phyloP scores from a whole-genome alignment of 352 stramenopile genomes.

The Phytopythium litorale region DNA sequence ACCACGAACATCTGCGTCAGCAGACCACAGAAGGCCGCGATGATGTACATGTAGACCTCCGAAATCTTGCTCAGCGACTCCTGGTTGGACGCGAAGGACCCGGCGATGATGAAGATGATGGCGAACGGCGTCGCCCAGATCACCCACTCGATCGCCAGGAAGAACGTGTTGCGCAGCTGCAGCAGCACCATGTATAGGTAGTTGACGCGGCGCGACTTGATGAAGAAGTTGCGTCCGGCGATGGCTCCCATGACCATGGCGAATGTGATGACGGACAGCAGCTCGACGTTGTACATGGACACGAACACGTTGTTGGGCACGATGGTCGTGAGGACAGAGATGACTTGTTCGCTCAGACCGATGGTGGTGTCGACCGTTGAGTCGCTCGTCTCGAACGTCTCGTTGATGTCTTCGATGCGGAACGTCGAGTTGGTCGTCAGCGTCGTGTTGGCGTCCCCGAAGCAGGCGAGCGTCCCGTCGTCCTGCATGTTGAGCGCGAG shows the following conservation, averaged over 20 bases:
- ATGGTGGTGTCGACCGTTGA: conserved; percentile 41
- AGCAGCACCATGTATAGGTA: conserved; percentile 65
- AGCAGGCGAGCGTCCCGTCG: background rate
- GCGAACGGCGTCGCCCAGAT: conserved; percentile 59
- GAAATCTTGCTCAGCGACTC: conserved; percentile 25
- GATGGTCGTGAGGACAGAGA: conserved; percentile 47
- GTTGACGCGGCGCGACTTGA: conserved; percentile 46
- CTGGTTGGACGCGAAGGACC: conserved; percentile 55
- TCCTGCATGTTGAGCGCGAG: background rate
- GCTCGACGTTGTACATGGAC: conserved; percentile 35
- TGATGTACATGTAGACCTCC: conserved; percentile 51
- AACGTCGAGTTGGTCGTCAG: conserved; percentile 22
- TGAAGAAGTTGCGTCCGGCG: conserved; percentile 53
- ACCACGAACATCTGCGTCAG: conserved; percentile 44
- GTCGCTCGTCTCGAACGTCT: conserved; percentile 42
- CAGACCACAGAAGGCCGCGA: conserved; percentile 30
- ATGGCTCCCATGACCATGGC: conserved; percentile 61
- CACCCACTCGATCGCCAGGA: conserved; percentile 63
- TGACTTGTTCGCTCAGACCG: conserved; percentile 31
- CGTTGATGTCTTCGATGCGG: conserved; percentile 41
- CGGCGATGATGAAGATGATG: conserved; percentile 60
- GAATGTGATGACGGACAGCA: conserved; percentile 67
- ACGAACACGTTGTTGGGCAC: conserved; percentile 65
- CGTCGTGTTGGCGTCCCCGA: background rate
- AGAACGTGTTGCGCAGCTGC: conserved; percentile 70